These are phyloP conservation scores for Lathyrus tuberosus DNA, from an alignment of 306 rosid genomes.

Conservation along the genomic window DNA sequence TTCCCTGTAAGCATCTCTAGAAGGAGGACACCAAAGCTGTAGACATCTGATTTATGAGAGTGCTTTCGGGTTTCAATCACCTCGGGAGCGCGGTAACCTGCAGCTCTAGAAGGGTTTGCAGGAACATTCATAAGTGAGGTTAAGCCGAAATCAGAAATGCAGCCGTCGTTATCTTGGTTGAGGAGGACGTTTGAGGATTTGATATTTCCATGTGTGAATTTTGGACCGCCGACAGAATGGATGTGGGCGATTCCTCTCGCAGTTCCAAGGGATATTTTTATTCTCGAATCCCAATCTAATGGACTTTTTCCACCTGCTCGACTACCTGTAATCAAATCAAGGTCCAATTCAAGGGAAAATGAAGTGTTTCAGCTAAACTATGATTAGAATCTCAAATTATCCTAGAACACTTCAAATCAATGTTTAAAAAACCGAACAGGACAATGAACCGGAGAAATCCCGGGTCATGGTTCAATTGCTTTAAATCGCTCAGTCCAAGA, in stretches of 20 bases:
- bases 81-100: slow-evolving; percentile 94
- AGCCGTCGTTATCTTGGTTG: slow-evolving; percentile 70
- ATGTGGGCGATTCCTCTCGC: slow-evolving; percentile 87
- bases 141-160: slow-evolving; percentile 88
- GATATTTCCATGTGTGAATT: slow-evolving; percentile 84
- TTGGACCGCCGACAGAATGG: slow-evolving; percentile 81
- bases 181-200: slow-evolving; percentile 90
- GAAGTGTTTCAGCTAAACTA: neutral
- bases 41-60: slow-evolving; percentile 90
- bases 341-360: neutral
- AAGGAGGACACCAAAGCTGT: slow-evolving; percentile 90
- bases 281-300: slow-evolving; percentile 79
- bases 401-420: slow-evolving; percentile 13
- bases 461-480: neutral
- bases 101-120: slow-evolving; percentile 74
- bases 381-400: neutral
- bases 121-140: slow-evolving; percentile 83
- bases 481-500: neutral
- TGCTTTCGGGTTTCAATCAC: slow-evolving; percentile 87
- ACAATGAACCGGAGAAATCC: neutral
- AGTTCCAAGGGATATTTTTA: slow-evolving; percentile 74
- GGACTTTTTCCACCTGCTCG: slow-evolving; percentile 70
- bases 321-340: slow-evolving; percentile 58
- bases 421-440: neutral
- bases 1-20: slow-evolving; percentile 93